Percentiles rank a stretch among this genome's conserved stretches.
Evolutionary conservation across 768 basidiomycete genomes (phyloP).

Genomic region (Boletus barrowsii): DNA sequence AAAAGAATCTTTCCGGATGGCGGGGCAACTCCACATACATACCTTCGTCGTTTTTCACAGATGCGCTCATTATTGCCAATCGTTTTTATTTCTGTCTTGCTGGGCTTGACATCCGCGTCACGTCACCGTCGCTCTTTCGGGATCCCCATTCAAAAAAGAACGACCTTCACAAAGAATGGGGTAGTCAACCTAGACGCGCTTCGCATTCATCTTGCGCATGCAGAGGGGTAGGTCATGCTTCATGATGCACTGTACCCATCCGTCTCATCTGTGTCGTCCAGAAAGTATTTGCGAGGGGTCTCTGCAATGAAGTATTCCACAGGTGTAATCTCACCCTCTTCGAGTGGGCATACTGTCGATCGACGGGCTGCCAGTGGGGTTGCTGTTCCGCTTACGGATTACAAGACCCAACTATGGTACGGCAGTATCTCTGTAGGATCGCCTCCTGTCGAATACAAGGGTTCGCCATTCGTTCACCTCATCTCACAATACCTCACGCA

Average conservation of each 20-base stretch:
- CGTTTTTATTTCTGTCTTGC: conserved; percentile 5
- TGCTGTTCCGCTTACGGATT: conserved; percentile 12
- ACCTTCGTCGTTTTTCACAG: neutral
- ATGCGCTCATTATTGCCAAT: conserved; percentile 11
- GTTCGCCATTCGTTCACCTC: conserved; percentile 6
- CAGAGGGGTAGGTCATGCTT: conserved; percentile 9
- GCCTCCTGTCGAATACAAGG: conserved; percentile 17
- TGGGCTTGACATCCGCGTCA: conserved; percentile 15
- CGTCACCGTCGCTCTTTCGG: conserved; percentile 10
- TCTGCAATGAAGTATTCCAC: conserved; percentile 5
- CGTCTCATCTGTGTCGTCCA: conserved; percentile 8
- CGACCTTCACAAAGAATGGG: conserved; percentile 10
- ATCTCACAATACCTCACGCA: neutral
- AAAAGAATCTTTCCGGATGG: neutral
- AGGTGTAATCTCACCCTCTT: neutral
- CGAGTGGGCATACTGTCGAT: neutral
- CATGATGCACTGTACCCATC: neutral
- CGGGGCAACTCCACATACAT: neutral
- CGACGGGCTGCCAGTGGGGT: conserved; percentile 5
- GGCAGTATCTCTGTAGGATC: conserved; percentile 25
- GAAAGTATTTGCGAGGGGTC: conserved; percentile 19
- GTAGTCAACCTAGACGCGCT: conserved; percentile 13
- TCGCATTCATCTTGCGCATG: conserved; percentile 14
- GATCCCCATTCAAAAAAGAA: conserved; percentile 20
- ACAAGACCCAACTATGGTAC: conserved; percentile 20